phyloP scores from a whole-genome alignment of 1,284 basidiomycete species.

The Cutaneotrichosporon cavernicola region DNA sequence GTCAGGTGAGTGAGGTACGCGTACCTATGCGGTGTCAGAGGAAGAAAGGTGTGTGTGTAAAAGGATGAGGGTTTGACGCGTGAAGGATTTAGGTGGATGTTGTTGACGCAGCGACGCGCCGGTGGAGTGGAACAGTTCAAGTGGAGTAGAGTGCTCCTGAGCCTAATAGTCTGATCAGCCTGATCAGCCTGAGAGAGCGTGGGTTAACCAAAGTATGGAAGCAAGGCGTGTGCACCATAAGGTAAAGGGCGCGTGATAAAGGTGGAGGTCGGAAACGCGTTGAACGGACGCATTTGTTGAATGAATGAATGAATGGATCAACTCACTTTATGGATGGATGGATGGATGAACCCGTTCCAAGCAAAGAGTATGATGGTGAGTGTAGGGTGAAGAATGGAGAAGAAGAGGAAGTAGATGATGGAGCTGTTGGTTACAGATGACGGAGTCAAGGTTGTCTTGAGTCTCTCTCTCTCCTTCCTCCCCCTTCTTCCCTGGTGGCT shows the following conservation, averaged over 20 bases:
- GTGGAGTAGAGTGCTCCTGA: background rate
- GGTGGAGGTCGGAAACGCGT: background rate
- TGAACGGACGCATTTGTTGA: background rate
- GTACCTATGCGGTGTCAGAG: constrained; percentile 9
- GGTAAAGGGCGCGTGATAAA: background rate
- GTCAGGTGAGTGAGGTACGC: constrained; percentile 8
- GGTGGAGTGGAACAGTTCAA: constrained; percentile 7
- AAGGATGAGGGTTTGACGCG: background rate
- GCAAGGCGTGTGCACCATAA: background rate
- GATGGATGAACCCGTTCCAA: background rate
- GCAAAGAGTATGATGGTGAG: constrained; percentile 2
- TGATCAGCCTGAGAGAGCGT: background rate
- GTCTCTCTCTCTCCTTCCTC: background rate
- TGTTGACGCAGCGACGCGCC: constrained; percentile 11
- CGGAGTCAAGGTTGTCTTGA: background rate
- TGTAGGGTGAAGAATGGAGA: constrained; percentile 9
- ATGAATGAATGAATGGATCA: constrained; percentile 9
- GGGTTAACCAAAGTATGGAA: background rate
- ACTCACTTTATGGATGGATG: constrained; percentile 2
- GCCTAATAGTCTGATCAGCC: background rate
- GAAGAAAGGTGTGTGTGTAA: background rate
- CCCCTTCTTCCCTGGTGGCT: background rate
- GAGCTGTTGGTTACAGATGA: background rate
- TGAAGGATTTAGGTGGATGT: constrained; percentile 5
- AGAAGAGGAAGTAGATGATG: constrained; percentile 1